These are phyloP conservation scores for peach (Prunus persica) DNA, from an alignment of 306 rosid species.

Conservation along the genomic window Prunus_persica_NCBIv2 NC_034014.1:25329501-25330000, in stretches of 20 bases:
- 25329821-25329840: conserved; percentile 44
- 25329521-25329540: conserved; percentile 22
- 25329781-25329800: conserved; percentile 87
- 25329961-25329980: conserved; percentile 42
- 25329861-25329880: conserved; percentile 41
- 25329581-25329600: conserved; percentile 22
- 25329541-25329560: conserved; percentile 32
- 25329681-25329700: conserved; percentile 57
- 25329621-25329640: conserved; percentile 70
- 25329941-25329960: conserved; percentile 35
- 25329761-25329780: conserved; percentile 65
- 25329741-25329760: conserved; percentile 68
- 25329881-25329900: conserved; percentile 35
- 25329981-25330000: conserved; percentile 48
- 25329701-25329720: conserved; percentile 42
- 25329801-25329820: conserved; percentile 47
- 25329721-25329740: conserved; percentile 66
- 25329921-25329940: conserved; percentile 38
- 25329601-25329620: conserved; percentile 65
- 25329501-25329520: conserved; percentile 12
- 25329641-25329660: conserved; percentile 70
- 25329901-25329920: conserved; percentile 20
- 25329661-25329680: conserved; percentile 66
- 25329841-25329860: conserved; percentile 42
- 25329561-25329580: conserved; percentile 21